A percentile compares a stretch with the other conserved stretches of the same genome.
phyloP scores from a whole-genome alignment of 2,329 filamentous ascomycete species.

The Beauveria brongniartii region DNA sequence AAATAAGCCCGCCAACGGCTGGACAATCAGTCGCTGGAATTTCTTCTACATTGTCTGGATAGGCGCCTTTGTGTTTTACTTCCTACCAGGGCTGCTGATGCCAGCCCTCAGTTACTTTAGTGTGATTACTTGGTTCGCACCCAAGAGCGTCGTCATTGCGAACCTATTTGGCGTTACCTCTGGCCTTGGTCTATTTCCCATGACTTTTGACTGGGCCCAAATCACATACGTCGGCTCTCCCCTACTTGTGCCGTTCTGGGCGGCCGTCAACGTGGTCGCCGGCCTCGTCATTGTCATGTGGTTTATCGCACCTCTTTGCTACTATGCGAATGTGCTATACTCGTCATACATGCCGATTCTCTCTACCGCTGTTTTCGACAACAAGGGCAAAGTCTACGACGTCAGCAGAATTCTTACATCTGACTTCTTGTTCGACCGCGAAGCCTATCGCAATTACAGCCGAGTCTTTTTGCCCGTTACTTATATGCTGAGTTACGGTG shows the following conservation, averaged over 20 bases:
- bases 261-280: slow-evolving; percentile 74
- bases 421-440: slow-evolving; percentile 69
- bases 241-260: slow-evolving; percentile 77
- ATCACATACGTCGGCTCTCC: slow-evolving; percentile 83
- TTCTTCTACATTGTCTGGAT: slow-evolving; percentile 74
- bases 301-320: slow-evolving; percentile 71
- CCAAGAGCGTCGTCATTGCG: slow-evolving; percentile 75
- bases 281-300: slow-evolving; percentile 78
- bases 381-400: slow-evolving; percentile 70
- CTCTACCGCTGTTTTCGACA: slow-evolving; percentile 79
- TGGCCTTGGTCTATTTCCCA: slow-evolving; percentile 71
- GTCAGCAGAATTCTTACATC: slow-evolving; percentile 71
- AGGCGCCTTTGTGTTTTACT: slow-evolving; percentile 71
- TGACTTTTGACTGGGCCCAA: slow-evolving; percentile 90
- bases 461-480: slow-evolving; percentile 80
- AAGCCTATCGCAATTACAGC: slow-evolving; percentile 73
- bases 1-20: slow-evolving; percentile 73
- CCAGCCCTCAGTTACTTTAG: slow-evolving; percentile 84
- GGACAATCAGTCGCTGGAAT: slow-evolving; percentile 73
- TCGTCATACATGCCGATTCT: slow-evolving; percentile 82
- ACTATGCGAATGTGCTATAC: slow-evolving; percentile 72
- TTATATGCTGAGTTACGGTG: slow-evolving; percentile 77
- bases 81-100: slow-evolving; percentile 73
- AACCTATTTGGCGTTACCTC: slow-evolving; percentile 84
- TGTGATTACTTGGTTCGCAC: slow-evolving; percentile 81